Percentiles rank a stretch among this genome's conserved stretches.
Evolutionary conservation across 2,329 filamentous ascomycete species (phyloP).

Genomic region (Alternaria ethzedia): DNA sequence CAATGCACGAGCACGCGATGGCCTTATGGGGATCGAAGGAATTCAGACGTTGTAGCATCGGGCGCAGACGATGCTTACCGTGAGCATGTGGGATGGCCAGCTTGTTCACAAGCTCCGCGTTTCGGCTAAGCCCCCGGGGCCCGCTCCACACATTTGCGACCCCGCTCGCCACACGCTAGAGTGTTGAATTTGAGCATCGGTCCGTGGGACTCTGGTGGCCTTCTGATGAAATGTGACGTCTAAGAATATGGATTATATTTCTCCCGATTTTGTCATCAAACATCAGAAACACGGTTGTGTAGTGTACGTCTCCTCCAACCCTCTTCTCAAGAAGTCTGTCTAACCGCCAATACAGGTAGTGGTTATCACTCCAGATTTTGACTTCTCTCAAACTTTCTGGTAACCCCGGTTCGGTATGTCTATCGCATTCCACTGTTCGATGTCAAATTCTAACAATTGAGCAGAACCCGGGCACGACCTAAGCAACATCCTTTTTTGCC

Average conservation of each 20-base stretch:
- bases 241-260: no score
- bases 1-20: neutral
- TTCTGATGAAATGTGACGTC: accelerated
- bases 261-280: neutral
- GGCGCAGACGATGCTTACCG: neutral
- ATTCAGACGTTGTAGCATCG: neutral
- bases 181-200: neutral
- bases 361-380: conserved; percentile 22
- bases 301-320: conserved; percentile 4
- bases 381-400: conserved; percentile 9
- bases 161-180: neutral
- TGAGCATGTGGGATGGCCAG: neutral
- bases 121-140: neutral
- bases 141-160: neutral
- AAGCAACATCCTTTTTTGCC: neutral
- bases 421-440: neutral
- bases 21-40: no score
- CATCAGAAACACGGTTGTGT: conserved; percentile 6
- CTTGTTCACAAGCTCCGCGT: no score
- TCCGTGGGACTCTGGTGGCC: neutral
- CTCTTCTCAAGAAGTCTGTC: neutral
- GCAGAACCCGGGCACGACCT: conserved; percentile 11
- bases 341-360: conserved; percentile 10
- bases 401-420: conserved; percentile 14
- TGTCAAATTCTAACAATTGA: neutral